Evolutionary conservation across 176 grass and related monocot genomes (phyloP).

Genomic region (Aegilops bicornis): DNA sequence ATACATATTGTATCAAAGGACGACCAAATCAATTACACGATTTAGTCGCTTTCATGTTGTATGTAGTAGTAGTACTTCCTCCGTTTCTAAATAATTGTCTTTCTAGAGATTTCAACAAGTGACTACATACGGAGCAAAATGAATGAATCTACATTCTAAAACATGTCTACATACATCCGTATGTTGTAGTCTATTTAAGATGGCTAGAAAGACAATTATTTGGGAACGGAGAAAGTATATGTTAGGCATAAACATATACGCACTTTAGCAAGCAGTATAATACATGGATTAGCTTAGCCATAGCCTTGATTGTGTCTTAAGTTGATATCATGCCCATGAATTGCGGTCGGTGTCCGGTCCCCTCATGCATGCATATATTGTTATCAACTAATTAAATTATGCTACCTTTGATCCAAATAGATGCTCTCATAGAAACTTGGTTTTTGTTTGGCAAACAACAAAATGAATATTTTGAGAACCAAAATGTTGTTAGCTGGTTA

Average conservation of each 20-base stretch:
- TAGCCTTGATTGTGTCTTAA: neutral
- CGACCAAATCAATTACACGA: neutral
- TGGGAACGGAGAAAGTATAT: too few species aligned
- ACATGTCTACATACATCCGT: too few species aligned
- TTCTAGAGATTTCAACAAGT: too few species aligned
- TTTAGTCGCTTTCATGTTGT: constrained; percentile 18
- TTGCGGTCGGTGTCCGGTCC: neutral
- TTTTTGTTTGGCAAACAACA: neutral
- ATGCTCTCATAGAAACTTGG: neutral
- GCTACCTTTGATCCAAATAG: neutral
- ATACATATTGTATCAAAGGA: neutral
- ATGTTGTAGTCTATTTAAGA: too few species aligned
- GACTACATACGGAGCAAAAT: too few species aligned
- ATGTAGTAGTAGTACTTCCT: neutral
- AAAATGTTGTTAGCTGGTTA: too few species aligned
- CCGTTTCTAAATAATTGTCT: too few species aligned
- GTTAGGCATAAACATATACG: neutral
- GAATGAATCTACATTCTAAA: too few species aligned
- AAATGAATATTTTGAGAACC: neutral
- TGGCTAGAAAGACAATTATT: too few species aligned
- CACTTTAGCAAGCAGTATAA: neutral
- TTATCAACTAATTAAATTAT: neutral
- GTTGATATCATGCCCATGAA: constrained; percentile 11
- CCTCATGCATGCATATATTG: neutral
- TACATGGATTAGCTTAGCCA: neutral